phyloP scores from a whole-genome alignment of 495 filamentous ascomycete genomes.

The Darksidea phi region DNA sequence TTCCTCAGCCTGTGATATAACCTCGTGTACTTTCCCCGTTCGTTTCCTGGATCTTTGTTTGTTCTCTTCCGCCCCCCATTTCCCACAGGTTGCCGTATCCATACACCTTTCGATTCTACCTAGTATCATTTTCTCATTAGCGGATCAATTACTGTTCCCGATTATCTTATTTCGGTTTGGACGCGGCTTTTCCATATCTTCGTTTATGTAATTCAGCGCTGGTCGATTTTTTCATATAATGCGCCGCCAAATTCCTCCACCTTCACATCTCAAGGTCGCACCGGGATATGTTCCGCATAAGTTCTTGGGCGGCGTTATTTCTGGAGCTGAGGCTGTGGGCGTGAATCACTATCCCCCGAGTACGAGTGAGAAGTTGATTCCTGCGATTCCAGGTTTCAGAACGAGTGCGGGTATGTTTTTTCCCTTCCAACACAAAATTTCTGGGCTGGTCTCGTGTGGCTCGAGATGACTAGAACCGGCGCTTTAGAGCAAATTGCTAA shows the following conservation, averaged over 20 bases:
- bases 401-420: slow-evolving; percentile 41
- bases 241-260: background rate
- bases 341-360: slow-evolving; percentile 9
- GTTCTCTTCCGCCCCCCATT: no score
- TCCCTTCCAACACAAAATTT: background rate
- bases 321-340: background rate
- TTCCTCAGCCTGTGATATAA: no score
- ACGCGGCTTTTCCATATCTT: background rate
- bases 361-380: slow-evolving; percentile 33
- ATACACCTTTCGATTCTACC: no score
- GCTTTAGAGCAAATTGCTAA: background rate
- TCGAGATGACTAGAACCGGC: no score
- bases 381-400: slow-evolving; percentile 41
- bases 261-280: background rate
- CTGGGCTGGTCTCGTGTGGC: no score
- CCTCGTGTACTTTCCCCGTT: no score
- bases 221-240: background rate
- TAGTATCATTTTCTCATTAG: background rate
- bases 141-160: background rate
- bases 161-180: background rate
- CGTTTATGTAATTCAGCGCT: background rate
- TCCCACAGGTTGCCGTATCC: no score
- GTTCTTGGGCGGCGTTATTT: background rate
- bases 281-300: background rate
- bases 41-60: no score